Percentiles rank a stretch among this genome's conserved stretches.
These are phyloP conservation scores for Gonium pectorale DNA, from an alignment of 139 green algal species.

Conservation along the genomic window DNA sequence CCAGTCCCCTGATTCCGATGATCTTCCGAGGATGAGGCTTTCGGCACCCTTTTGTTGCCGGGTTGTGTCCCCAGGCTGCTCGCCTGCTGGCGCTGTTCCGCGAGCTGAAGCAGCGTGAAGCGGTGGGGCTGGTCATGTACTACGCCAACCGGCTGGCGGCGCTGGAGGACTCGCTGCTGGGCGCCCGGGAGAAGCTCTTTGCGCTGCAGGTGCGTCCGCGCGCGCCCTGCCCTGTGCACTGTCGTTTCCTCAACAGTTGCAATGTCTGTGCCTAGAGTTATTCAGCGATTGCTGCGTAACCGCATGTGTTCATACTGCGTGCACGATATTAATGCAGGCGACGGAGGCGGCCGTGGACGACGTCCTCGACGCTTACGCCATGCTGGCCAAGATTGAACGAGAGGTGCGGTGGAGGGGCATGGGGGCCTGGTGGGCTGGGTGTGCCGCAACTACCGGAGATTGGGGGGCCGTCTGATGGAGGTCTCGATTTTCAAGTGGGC, in stretches of 20 bases:
- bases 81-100: constrained; percentile 63
- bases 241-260: background rate
- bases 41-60: no score
- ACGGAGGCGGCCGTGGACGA: constrained; percentile 8
- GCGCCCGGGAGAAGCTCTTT: constrained; percentile 62
- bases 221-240: no score
- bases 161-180: constrained; percentile 69
- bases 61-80: constrained; percentile 64
- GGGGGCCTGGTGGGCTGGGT: background rate
- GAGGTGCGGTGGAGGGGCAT: background rate
- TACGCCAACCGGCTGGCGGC: constrained; percentile 70
- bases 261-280: no score
- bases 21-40: background rate
- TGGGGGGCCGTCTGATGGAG: no score
- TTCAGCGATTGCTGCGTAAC: no score
- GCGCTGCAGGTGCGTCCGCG: constrained; percentile 44
- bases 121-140: constrained; percentile 58
- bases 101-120: constrained; percentile 66
- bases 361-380: constrained; percentile 37
- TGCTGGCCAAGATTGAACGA: constrained; percentile 40
- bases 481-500: no score
- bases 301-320: no score
- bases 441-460: no score
- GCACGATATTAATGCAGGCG: background rate
- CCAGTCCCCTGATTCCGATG: no score